Percentiles rank a stretch among this genome's conserved stretches.
Evolutionary conservation across 306 rosid genomes (phyloP).

Genomic region (barrel medic (Medicago truncatula)): MtrunA17r5.0-ANR NC_053045.1:60292501-60293000

Average conservation of each 20-base stretch:
- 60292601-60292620: constrained; percentile 23
- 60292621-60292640: constrained; percentile 7
- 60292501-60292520: constrained; percentile 23
- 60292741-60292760: constrained; percentile 25
- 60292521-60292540: constrained; percentile 13
- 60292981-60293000: constrained; percentile 21
- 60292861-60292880: constrained; percentile 24
- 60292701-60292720: constrained; percentile 15
- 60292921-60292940: background rate
- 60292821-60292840: constrained; percentile 34
- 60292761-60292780: constrained; percentile 10
- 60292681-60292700: constrained; percentile 11
- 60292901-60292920: constrained; percentile 16
- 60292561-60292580: constrained; percentile 35
- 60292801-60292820: background rate
- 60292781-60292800: background rate
- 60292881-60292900: constrained; percentile 7
- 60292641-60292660: constrained; percentile 8
- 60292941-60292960: background rate
- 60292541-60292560: constrained; percentile 18
- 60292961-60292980: constrained; percentile 30
- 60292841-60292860: constrained; percentile 17
- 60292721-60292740: constrained; percentile 12
- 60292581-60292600: constrained; percentile 16
- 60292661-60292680: constrained; percentile 18